Evolutionary conservation across 495 filamentous ascomycete species (phyloP).

Genomic region (Aspergillus ellipticus): DNA sequence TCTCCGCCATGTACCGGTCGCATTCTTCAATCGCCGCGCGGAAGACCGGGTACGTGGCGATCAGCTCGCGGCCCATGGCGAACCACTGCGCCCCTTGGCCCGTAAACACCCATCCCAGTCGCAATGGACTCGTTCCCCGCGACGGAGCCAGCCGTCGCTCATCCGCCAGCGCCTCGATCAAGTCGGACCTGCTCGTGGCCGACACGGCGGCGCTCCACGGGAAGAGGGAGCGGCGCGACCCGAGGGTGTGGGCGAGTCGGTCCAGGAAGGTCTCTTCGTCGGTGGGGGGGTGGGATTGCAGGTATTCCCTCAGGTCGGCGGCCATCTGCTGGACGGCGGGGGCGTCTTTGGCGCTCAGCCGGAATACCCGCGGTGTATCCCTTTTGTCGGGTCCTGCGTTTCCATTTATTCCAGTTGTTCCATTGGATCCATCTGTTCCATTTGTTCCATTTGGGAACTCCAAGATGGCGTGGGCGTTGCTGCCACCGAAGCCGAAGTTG

Average conservation of each 20-base stretch:
- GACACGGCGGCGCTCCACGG: conserved; percentile 19
- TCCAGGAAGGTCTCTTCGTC: too few relatives aligned
- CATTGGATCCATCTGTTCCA: too few relatives aligned
- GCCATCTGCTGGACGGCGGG: conserved; percentile 4
- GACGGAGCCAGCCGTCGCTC: too few relatives aligned
- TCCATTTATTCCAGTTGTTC: conserved; percentile 7
- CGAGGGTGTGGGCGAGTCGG: conserved; percentile 27
- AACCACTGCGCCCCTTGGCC: conserved; percentile 64
- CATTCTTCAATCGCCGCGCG: conserved; percentile 19
- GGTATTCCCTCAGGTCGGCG: conserved; percentile 11
- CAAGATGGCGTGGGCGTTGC: conserved; percentile 38
- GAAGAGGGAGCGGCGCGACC: conserved; percentile 21
- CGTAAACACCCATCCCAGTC: conserved; percentile 65
- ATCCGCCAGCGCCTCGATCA: background rate
- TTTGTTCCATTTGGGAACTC: conserved; percentile 24
- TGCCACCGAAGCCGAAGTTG: conserved; percentile 39
- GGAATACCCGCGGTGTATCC: conserved; percentile 9
- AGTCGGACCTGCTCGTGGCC: background rate
- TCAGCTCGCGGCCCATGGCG: conserved; percentile 39
- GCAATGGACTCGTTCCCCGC: conserved; percentile 34
- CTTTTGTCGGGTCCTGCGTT: background rate
- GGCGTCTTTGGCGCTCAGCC: conserved; percentile 20
- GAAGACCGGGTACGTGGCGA: conserved; percentile 34
- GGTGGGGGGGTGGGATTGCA: conserved; percentile 12
- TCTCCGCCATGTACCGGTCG: conserved; percentile 11